These are phyloP conservation scores for Madurella fahalii DNA, from an alignment of 2,329 filamentous ascomycete genomes.

Conservation along the genomic window DNA sequence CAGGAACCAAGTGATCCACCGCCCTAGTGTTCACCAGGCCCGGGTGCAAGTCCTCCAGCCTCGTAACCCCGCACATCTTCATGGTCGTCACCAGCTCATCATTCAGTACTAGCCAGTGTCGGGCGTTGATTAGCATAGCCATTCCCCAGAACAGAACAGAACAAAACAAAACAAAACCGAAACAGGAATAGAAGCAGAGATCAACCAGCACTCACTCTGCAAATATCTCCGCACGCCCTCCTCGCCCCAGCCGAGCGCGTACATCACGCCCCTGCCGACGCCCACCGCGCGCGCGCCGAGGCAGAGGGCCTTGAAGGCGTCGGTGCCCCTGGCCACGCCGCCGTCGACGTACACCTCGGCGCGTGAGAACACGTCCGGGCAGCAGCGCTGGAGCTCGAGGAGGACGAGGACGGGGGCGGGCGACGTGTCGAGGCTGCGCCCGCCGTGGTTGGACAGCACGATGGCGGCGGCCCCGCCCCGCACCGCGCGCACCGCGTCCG, in stretches of 20 bases:
- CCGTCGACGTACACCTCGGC: constrained; percentile 63
- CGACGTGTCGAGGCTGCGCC: constrained; percentile 49
- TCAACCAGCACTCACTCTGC: constrained; percentile 41
- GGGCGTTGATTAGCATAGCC: neutral
- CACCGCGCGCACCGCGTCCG: constrained; percentile 58
- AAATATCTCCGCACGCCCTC: constrained; percentile 52
- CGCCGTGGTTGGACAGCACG: constrained; percentile 67
- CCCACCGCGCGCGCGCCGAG: constrained; percentile 62
- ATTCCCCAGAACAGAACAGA: neutral
- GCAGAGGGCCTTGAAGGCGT: constrained; percentile 64
- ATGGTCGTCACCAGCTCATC: constrained; percentile 65
- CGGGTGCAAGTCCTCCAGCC: constrained; percentile 56
- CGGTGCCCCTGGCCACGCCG: constrained; percentile 60
- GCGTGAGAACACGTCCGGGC: constrained; percentile 54
- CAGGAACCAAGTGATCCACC: constrained; percentile 44
- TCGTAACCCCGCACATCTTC: constrained; percentile 61
- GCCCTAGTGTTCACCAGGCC: constrained; percentile 56
- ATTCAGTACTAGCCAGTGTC: constrained; percentile 39
- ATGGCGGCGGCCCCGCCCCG: constrained; percentile 62
- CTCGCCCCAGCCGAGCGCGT: constrained; percentile 56
- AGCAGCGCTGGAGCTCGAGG: constrained; percentile 59
- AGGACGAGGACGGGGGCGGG: constrained; percentile 55
- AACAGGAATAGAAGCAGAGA: neutral
- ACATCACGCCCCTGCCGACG: constrained; percentile 58
- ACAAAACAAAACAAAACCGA: neutral